Conservation (phyloP, 306 rosid species). For the Medicago lupulina region DNA sequence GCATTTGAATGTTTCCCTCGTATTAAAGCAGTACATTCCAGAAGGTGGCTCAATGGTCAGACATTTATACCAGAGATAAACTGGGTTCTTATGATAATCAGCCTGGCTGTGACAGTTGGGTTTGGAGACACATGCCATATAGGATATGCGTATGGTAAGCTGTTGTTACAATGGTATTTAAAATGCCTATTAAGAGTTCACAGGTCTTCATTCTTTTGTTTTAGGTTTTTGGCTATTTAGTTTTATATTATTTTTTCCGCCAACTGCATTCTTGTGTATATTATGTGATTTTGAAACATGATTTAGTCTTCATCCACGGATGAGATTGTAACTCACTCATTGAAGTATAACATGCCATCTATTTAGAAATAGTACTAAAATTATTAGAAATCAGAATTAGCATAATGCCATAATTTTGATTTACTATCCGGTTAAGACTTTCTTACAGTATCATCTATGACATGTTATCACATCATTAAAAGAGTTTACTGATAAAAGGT, state of each 20-base stretch:
- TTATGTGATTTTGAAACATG: constrained; percentile 27
- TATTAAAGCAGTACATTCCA: constrained; percentile 72
- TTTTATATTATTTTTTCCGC: constrained; percentile 18
- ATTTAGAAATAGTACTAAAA: constrained; percentile 18
- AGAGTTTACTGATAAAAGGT: constrained; percentile 38
- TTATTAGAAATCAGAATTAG: constrained; percentile 25
- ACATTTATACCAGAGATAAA: constrained; percentile 85
- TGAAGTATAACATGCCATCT: too few species aligned
- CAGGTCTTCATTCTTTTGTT: constrained; percentile 25
- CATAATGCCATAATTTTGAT: constrained; percentile 13
- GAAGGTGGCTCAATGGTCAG: constrained; percentile 89
- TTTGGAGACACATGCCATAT: constrained; percentile 57
- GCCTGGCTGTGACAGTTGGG: constrained; percentile 69
- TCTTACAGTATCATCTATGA: constrained; percentile 10
- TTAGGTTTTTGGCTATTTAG: constrained; percentile 29
- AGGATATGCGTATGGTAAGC: constrained; percentile 80
- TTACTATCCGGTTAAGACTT: not conserved
- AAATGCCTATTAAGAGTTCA: constrained; percentile 32
- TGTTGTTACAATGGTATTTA: constrained; percentile 16
- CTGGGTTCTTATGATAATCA: constrained; percentile 80
- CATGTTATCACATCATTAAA: not conserved
- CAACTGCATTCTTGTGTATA: constrained; percentile 25
- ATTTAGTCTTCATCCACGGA: not conserved
- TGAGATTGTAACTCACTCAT: not conserved
- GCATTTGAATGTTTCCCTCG: constrained; percentile 89